Conservation (phyloP, 768 basidiomycete species). For the Leccinum uliginosum region DNA sequence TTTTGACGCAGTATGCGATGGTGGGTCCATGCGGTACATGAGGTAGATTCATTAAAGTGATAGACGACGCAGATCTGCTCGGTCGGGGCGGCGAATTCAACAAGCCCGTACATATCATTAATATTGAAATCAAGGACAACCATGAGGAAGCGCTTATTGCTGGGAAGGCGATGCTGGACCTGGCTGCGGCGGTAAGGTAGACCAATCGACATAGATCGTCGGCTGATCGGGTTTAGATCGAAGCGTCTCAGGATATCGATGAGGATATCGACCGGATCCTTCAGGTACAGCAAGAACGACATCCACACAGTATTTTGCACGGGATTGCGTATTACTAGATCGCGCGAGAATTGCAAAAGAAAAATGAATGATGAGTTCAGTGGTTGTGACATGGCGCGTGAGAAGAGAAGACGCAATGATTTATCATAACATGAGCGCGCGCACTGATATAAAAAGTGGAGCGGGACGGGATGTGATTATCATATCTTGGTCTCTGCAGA, state of each 20-base stretch:
- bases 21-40: slow-evolving; percentile 42
- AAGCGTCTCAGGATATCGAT: slow-evolving; percentile 80
- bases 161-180: slow-evolving; percentile 89
- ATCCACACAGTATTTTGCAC: slow-evolving; percentile 89
- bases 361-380: not conserved
- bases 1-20: slow-evolving; percentile 97
- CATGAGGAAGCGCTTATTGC: slow-evolving; percentile 98
- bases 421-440: slow-evolving; percentile 21
- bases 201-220: not conserved
- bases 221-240: slow-evolving; percentile 56
- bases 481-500: not conserved
- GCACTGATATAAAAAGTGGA: slow-evolving; percentile 8
- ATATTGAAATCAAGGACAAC: slow-evolving; percentile 98
- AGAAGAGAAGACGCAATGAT: slow-evolving; percentile 60
- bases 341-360: slow-evolving; percentile 17
- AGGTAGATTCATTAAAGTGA: slow-evolving; percentile 11
- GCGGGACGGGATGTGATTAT: not conserved
- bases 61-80: slow-evolving; percentile 61
- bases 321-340: slow-evolving; percentile 84
- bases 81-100: slow-evolving; percentile 87
- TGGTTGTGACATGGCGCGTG: slow-evolving; percentile 39
- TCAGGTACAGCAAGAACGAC: slow-evolving; percentile 78
- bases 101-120: slow-evolving; percentile 92
- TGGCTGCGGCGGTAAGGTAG: slow-evolving; percentile 77
- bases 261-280: slow-evolving; percentile 87